Base-by-base conservation (phyloP, 176 grass and related monocot species). In the Oryza australiensis region DNA sequence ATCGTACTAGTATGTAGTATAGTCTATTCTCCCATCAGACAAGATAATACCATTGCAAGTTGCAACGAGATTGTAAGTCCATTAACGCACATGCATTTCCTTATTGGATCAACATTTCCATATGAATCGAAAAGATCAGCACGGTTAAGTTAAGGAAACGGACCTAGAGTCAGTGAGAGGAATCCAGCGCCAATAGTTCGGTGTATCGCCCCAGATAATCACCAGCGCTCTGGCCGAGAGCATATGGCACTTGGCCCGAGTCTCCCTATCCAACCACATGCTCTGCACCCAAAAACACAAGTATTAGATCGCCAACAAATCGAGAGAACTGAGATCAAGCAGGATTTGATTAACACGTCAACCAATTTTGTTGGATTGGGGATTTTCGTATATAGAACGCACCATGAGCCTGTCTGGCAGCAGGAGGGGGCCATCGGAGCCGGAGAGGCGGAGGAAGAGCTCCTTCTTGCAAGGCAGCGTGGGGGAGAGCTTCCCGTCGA, bases 221-320 rank as follows among this genome's bases (percentile, higher is more conserved):
- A 40, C 8, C 43, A 94, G 87, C 51, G 26, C 49, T 72, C 91
- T 85, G 37, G 91, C 86, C 8, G 91, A 94, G 40, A 97, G 27
- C 89, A 90, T 88, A 67, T 75, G 90, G 82, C 91, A 91, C 87
- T 83, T 94, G 26, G 66, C 62, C 12, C 71, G 84, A 35, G 45
- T 97, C 41, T 63, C 84, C 78, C 63, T 93, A 34, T 93, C 82
- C 87, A 91, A 13, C 80, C 86, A 82, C 8, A 87, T 66, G 12
- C 84, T 89, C 94, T 97, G 83, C 38, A 10, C 38, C 38, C 38
- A 40, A 40, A 37, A 40, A 40, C 38, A 40, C 38, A 40, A 2
- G 9, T 40, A 40, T 40, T 40, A 40, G 38, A 40, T 40, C 38
- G 38, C 38, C 9, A 9, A 40, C 10, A 0, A 40, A 40, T 40